A percentile compares a stretch with the other conserved stretches of the same genome.
Conservation (phyloP, 202 grass and related monocot genomes). For the Eragrostis tef region DNA sequence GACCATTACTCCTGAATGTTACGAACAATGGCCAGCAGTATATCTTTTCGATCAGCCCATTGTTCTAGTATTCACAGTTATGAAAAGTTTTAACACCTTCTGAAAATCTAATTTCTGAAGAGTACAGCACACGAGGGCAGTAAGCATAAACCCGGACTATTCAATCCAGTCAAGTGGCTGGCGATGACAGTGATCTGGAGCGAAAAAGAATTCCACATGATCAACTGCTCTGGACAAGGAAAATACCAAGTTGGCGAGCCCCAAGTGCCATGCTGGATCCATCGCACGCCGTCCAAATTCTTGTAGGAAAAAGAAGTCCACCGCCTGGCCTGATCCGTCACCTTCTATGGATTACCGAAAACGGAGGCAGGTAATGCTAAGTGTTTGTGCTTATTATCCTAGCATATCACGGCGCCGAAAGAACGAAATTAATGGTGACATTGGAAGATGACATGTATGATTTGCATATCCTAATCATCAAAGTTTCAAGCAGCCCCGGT, state of each 20-base stretch:
- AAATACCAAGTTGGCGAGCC: constrained; percentile 56
- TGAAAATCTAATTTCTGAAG: constrained; percentile 26
- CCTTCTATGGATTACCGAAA: constrained; percentile 4
- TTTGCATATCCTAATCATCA: constrained; percentile 36
- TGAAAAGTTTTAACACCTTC: not conserved
- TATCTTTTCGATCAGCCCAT: not conserved
- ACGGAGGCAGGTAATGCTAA: constrained; percentile 33
- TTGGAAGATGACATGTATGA: constrained; percentile 39
- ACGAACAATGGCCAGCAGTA: not conserved
- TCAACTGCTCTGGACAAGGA: constrained; percentile 41
- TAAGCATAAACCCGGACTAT: constrained; percentile 39
- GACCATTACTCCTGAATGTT: not conserved
- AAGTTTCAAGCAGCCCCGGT: constrained; percentile 15
- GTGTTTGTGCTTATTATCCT: constrained; percentile 21
- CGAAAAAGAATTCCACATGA: constrained; percentile 51
- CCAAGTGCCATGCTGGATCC: constrained; percentile 52
- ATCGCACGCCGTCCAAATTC: constrained; percentile 15
- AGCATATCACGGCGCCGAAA: constrained; percentile 41
- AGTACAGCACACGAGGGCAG: not conserved
- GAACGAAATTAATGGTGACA: constrained; percentile 20
- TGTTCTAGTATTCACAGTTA: constrained; percentile 29
- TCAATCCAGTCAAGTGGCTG: constrained; percentile 49
- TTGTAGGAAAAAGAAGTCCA: constrained; percentile 33
- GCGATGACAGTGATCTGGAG: constrained; percentile 39
- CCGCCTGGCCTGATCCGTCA: constrained; percentile 18